A percentile compares a stretch with the other conserved stretches of the same genome.
Evolutionary conservation across 495 filamentous ascomycete genomes (phyloP).

Genomic region (Tuber borchii): DNA sequence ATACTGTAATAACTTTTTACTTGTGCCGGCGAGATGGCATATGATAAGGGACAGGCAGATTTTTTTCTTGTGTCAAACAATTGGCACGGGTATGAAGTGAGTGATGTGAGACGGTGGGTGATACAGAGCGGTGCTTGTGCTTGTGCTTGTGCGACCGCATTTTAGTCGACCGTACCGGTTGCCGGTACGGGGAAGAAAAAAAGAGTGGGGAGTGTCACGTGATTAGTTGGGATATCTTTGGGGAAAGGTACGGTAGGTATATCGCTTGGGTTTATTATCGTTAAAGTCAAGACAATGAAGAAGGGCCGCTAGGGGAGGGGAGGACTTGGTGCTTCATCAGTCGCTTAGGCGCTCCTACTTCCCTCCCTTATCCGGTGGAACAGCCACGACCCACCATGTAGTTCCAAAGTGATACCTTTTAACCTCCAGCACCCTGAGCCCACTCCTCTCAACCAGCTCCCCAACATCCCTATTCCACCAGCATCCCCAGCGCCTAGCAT

Average conservation of each 20-base stretch:
- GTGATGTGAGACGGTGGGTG: neutral
- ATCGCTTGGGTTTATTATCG: neutral
- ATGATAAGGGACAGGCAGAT: neutral
- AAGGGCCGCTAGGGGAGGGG: no score
- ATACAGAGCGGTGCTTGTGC: neutral
- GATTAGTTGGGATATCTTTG: neutral
- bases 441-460: conserved; percentile 67
- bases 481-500: conserved; percentile 82
- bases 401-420: conserved; percentile 69
- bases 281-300: neutral
- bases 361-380: neutral
- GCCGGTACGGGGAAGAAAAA: neutral
- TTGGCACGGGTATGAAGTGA: no score
- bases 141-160: neutral
- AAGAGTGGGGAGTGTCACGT: neutral
- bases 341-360: no score
- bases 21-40: neutral
- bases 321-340: neutral
- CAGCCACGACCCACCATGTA: conserved; percentile 59
- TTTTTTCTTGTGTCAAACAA: neutral
- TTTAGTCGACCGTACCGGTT: no score
- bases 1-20: no score
- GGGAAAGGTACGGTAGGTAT: neutral
- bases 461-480: conserved; percentile 89
- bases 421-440: conserved; percentile 67